Base-by-base conservation (phyloP, 176 grass and related monocot species). In the Oropetium thomaeum region DNA sequence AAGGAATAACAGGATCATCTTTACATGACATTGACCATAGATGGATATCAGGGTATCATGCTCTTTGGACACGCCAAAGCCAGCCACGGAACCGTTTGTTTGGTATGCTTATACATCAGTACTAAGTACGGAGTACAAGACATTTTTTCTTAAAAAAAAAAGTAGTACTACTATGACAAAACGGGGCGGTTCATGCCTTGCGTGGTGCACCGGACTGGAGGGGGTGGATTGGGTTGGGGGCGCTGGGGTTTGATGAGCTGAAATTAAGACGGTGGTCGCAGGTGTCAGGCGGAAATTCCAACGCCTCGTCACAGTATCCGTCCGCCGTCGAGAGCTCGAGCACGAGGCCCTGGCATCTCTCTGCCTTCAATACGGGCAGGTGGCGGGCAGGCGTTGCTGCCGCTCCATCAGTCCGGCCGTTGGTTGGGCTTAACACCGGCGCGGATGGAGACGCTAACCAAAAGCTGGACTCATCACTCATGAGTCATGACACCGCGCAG, bases 171-270 rank as follows among this genome's bases (percentile, higher is more conserved):
- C n/a, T n/a, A n/a, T n/a, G n/a, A n/a, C n/a, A n/a, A n/a, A n/a
- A n/a, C n/a, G n/a, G n/a, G n/a, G n/a, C n/a, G n/a, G 53, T 53
- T 10, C 51, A 53, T 10, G 51, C 6, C 49, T 5, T 3, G 49
- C 19, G 49, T 30, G 27, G 58, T 62, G 73, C 19, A 25, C 73
- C 48, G 26, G 51, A 51, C 42, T 27, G 34, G 52, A 37, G 20
- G 58, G 5, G 51, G 37, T 33, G 16, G 28, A 27, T 42, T 17
- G 4, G n/a, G 61, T 11, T 2, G 19, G 52, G 59, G 54, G 1
- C 54, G 42, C 52, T 48, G 38, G 60, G 68, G 74, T 48, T 78
- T 40, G 83, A 73, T 73, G 75, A 79, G 67, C 82, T 66, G 67
- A 72, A 85, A 79, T 79, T 47, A 84, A 10, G 9, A 2, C 5